A percentile compares a stretch with the other conserved stretches of the same genome.
phyloP scores from a whole-genome alignment of 2,329 filamentous ascomycete genomes.

The Epichloe gansuensis region DNA sequence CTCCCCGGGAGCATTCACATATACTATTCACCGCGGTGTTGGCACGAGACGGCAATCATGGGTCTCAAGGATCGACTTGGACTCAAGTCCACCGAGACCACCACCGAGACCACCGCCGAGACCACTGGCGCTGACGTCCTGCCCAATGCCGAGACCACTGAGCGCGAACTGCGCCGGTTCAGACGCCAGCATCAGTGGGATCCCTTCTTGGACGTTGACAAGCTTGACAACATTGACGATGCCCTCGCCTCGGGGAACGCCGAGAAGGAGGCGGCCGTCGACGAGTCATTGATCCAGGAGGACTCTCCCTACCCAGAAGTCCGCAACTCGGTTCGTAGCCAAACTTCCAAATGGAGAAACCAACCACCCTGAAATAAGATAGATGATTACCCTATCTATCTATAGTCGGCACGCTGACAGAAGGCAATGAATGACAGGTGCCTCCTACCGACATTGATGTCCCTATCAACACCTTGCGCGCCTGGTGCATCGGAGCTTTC shows the following conservation, averaged over 20 bases:
- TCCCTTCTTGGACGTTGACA: slow-evolving; percentile 40
- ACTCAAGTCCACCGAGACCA: slow-evolving; percentile 8
- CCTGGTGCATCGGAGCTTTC: slow-evolving; percentile 44
- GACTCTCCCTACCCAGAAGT: slow-evolving; percentile 30
- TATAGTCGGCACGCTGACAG: not conserved
- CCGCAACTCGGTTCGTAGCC: slow-evolving; percentile 12
- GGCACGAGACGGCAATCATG: slow-evolving; percentile 8
- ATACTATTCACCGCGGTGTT: not conserved
- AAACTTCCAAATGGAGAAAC: no score
- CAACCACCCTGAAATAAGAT: no score
- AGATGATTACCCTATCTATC: not conserved
- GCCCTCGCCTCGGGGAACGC: slow-evolving; percentile 30
- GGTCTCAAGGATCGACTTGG: slow-evolving; percentile 11
- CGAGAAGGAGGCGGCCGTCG: slow-evolving; percentile 31
- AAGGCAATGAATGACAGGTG: slow-evolving; percentile 5
- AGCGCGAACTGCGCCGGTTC: slow-evolving; percentile 26
- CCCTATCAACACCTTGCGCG: slow-evolving; percentile 44
- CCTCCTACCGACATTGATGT: slow-evolving; percentile 37
- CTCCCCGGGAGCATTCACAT: not conserved
- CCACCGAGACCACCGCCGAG: slow-evolving; percentile 8
- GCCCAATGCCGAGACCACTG: slow-evolving; percentile 9
- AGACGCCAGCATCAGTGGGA: slow-evolving; percentile 42
- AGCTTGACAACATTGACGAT: slow-evolving; percentile 38
- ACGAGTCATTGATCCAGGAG: slow-evolving; percentile 34
- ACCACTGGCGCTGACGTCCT: slow-evolving; percentile 11